A percentile compares a stretch with the other conserved stretches of the same genome.
Conservation (phyloP, 2,329 filamentous ascomycete genomes). For the Fusarium goolgardi region DNA sequence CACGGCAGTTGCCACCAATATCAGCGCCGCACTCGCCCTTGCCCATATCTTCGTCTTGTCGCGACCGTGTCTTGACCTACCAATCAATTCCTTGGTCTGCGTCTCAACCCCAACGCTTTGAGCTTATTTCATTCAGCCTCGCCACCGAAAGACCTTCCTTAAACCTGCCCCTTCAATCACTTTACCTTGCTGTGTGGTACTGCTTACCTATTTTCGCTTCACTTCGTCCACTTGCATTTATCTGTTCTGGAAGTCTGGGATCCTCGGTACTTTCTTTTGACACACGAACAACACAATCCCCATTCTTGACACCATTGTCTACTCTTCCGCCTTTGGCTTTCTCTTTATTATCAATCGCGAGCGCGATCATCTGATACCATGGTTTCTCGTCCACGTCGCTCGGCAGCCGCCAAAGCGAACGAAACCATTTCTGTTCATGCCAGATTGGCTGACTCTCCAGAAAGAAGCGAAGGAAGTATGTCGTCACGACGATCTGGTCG, state of each 20-base stretch:
- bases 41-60: conserved; percentile 15
- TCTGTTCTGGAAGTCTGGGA: background rate
- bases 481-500: conserved; percentile 65
- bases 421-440: conserved; percentile 58
- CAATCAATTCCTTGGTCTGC: conserved; percentile 19
- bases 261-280: conserved; percentile 2
- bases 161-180: conserved; percentile 9
- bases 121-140: conserved; percentile 48
- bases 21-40: conserved; percentile 11
- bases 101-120: conserved; percentile 28
- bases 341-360: conserved; percentile 27
- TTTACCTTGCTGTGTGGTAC: conserved; percentile 8
- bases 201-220: conserved; percentile 8
- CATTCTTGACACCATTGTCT: background rate
- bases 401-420: conserved; percentile 57
- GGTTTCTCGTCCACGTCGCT: conserved; percentile 61
- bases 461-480: conserved; percentile 58
- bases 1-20: conserved; percentile 32
- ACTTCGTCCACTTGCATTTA: conserved; percentile 9
- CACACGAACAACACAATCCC: conserved; percentile 9
- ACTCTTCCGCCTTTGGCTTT: conserved; percentile 9
- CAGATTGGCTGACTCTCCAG: conserved; percentile 56
- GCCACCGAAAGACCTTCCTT: conserved; percentile 16
- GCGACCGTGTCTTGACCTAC: background rate
- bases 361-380: conserved; percentile 51